Percentiles rank a stretch among this genome's conserved stretches.
phyloP scores from a whole-genome alignment of 805 yeast genomes.

The Barnettozyma siamensis region DNA sequence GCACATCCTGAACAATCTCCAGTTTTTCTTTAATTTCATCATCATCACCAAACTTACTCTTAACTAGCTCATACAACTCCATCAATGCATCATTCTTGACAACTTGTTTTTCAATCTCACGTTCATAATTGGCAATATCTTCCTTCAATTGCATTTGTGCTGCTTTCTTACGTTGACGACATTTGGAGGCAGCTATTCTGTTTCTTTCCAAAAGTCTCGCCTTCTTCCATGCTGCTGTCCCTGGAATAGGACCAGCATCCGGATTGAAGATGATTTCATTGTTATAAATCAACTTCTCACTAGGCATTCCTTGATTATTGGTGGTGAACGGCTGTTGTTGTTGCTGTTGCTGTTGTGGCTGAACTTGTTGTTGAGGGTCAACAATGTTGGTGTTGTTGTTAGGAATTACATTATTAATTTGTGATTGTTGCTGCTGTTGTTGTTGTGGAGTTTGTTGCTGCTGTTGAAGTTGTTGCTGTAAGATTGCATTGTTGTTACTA shows the following conservation, averaged over 20 bases:
- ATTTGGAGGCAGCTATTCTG: slow-evolving; percentile 63
- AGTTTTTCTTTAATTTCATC: slow-evolving; percentile 3
- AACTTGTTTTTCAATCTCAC: slow-evolving; percentile 36
- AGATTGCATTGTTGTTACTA: no score
- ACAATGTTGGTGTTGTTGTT: no score
- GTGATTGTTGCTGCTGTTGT: not conserved
- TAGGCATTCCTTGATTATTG: slow-evolving; percentile 29
- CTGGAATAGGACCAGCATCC: slow-evolving; percentile 52
- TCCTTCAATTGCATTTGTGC: slow-evolving; percentile 63
- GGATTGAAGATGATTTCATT: slow-evolving; percentile 46
- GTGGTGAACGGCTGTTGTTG: slow-evolving; percentile 8
- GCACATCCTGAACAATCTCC: not conserved
- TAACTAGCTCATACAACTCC: slow-evolving; percentile 7
- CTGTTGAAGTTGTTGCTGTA: slow-evolving; percentile 9
- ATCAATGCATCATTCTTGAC: slow-evolving; percentile 25
- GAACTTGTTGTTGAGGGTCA: not conserved
- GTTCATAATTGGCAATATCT: slow-evolving; percentile 45
- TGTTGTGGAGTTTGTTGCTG: not conserved
- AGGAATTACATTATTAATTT: not conserved
- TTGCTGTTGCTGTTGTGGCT: slow-evolving; percentile 5
- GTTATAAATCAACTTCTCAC: slow-evolving; percentile 41
- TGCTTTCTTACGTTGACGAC: slow-evolving; percentile 62
- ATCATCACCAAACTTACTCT: not conserved
- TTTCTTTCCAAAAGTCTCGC: slow-evolving; percentile 57
- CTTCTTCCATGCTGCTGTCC: slow-evolving; percentile 65